Conservation (phyloP, 441 rosid genomes). For the Adansonia grandidieri region DNA sequence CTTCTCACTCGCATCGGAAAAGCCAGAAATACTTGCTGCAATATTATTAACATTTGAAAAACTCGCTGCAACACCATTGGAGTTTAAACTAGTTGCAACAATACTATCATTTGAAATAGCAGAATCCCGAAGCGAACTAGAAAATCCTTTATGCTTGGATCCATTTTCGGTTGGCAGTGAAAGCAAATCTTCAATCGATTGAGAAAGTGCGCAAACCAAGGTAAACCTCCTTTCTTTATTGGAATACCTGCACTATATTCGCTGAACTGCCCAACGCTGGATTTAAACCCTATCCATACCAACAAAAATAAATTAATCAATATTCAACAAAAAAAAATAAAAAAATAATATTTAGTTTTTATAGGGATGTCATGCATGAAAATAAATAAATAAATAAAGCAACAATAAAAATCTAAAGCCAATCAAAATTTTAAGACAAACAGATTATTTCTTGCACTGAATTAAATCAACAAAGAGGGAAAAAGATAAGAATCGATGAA, state of each 20-base stretch:
- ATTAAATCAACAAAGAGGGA: not conserved
- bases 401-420: not conserved
- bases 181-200: constrained; percentile 43
- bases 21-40: constrained; percentile 34
- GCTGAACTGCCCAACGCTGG: constrained; percentile 52
- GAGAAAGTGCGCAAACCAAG: constrained; percentile 47
- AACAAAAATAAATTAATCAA: constrained; percentile 43
- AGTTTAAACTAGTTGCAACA: constrained; percentile 27
- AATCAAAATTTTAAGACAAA: not conserved
- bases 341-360: constrained; percentile 6
- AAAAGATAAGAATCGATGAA: not conserved
- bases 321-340: constrained; percentile 17
- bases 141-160: constrained; percentile 28
- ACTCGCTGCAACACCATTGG: not conserved
- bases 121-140: constrained; percentile 36
- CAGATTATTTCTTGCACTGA: constrained; percentile 1
- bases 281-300: constrained; percentile 56
- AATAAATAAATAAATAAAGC: not conserved
- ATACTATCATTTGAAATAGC: constrained; percentile 35
- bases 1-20: constrained; percentile 38
- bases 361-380: not conserved
- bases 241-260: constrained; percentile 75
- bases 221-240: constrained; percentile 82
- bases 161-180: constrained; percentile 23
- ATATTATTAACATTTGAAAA: constrained; percentile 30